A percentile compares a stretch with the other conserved stretches of the same genome.
Evolutionary conservation across 257 asterid genomes (phyloP).

Genomic region (Perilla frutescens): DNA sequence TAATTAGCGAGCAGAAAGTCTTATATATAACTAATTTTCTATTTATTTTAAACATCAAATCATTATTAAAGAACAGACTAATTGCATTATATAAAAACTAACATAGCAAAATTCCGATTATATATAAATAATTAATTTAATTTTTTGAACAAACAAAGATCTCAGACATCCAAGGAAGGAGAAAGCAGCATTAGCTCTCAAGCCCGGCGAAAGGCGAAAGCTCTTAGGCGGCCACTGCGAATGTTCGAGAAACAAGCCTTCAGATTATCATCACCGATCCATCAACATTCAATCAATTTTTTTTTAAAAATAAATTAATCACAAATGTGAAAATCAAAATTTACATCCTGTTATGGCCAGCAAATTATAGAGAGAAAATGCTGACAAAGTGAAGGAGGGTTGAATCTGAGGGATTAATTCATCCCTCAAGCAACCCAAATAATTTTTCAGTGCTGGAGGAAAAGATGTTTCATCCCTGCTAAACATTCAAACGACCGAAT

Average conservation of each 20-base stretch:
- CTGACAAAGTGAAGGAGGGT: slow-evolving; percentile 57
- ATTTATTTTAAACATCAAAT: too few species aligned
- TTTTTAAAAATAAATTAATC: too few species aligned
- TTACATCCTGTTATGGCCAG: slow-evolving; percentile 51
- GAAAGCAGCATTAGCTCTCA: slow-evolving; percentile 70
- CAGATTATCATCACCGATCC: slow-evolving; percentile 48
- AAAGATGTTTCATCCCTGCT: slow-evolving; percentile 37
- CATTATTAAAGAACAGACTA: too few species aligned
- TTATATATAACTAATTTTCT: too few species aligned
- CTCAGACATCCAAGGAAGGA: slow-evolving; percentile 94
- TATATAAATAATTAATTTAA: too few species aligned
- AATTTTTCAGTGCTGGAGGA: slow-evolving; percentile 35
- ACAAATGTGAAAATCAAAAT: not conserved
- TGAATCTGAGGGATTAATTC: slow-evolving; percentile 46
- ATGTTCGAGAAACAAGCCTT: slow-evolving; percentile 88
- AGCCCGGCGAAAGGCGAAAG: slow-evolving; percentile 83
- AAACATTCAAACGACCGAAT: too few species aligned
- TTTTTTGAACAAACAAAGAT: not conserved
- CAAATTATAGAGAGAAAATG: slow-evolving; percentile 33
- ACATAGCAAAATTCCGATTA: too few species aligned
- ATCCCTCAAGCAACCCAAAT: slow-evolving; percentile 45
- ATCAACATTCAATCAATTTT: not conserved
- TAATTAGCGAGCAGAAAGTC: too few species aligned
- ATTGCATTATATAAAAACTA: too few species aligned
- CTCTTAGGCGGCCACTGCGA: slow-evolving; percentile 83